phyloP scores from a whole-genome alignment of 140 eudicot species.

The Bidens hawaiensis region DNA sequence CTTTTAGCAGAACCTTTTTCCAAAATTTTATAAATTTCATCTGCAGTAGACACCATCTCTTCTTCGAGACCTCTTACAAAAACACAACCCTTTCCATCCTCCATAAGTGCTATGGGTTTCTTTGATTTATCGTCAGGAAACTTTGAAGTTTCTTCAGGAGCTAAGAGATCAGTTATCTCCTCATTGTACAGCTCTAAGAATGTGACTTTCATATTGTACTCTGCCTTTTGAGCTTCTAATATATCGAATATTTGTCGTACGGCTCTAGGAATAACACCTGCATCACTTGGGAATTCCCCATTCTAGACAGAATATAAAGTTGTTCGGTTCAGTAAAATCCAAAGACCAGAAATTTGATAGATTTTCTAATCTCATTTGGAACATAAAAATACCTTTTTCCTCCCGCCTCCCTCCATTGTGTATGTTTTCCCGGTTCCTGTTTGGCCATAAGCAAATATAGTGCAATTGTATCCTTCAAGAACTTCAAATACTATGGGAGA shows the following conservation, averaged over 20 bases:
- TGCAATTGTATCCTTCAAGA: constrained; percentile 54
- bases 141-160: constrained; percentile 62
- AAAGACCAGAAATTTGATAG: neutral
- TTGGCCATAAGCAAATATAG: constrained; percentile 56
- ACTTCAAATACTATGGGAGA: constrained; percentile 54
- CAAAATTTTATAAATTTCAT: constrained; percentile 75
- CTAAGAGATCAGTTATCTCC: constrained; percentile 79
- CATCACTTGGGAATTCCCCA: constrained; percentile 85
- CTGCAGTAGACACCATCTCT: constrained; percentile 75
- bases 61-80: constrained; percentile 82
- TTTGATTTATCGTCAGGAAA: constrained; percentile 71
- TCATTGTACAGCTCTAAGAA: constrained; percentile 79
- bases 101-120: constrained; percentile 90
- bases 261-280: constrained; percentile 91
- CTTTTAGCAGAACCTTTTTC: constrained; percentile 93
- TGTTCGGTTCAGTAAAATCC: constrained; percentile 3
- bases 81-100: constrained; percentile 90
- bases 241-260: constrained; percentile 67
- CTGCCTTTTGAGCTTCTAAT: constrained; percentile 80
- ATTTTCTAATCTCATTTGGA: neutral
- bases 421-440: constrained; percentile 59
- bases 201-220: constrained; percentile 83
- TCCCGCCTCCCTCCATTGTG: constrained; percentile 57
- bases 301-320: constrained; percentile 37
- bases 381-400: constrained; percentile 26